Evolutionary conservation across 2,329 filamentous ascomycete genomes (phyloP).

Genomic region (Dactylella cylindrospora): DNA sequence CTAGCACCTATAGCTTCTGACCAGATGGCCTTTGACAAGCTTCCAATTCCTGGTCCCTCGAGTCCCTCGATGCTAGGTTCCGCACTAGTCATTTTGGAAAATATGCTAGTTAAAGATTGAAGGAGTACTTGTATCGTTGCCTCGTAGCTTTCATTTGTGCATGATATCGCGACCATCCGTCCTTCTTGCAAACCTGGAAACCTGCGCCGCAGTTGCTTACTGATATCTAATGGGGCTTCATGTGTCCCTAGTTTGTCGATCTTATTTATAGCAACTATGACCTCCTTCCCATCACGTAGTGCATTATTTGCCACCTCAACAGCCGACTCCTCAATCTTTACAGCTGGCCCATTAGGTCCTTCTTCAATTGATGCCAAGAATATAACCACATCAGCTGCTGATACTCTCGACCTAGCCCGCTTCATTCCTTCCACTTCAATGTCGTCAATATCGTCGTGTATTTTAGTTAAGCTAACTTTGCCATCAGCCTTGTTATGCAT

Average conservation of each 20-base stretch:
- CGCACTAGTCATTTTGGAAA: constrained; percentile 67
- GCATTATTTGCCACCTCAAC: constrained; percentile 56
- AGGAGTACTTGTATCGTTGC: constrained; percentile 62
- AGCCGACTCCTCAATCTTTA: constrained; percentile 46
- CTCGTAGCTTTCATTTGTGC: constrained; percentile 20
- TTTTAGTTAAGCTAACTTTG: constrained; percentile 44
- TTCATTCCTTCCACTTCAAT: constrained; percentile 90
- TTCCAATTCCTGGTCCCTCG: constrained; percentile 51
- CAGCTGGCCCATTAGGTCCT: constrained; percentile 49
- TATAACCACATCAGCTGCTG: constrained; percentile 81
- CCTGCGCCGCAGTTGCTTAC: neutral
- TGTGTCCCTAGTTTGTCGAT: constrained; percentile 54
- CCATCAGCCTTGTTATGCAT: constrained; percentile 51
- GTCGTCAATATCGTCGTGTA: constrained; percentile 61
- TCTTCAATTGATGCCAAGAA: constrained; percentile 74
- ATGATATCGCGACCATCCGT: constrained; percentile 35
- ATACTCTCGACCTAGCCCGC: constrained; percentile 75
- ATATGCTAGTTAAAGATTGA: constrained; percentile 65
- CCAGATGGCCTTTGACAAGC: constrained; percentile 66
- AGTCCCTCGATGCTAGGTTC: constrained; percentile 52
- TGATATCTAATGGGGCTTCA: neutral
- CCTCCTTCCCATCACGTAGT: constrained; percentile 57
- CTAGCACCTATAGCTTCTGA: constrained; percentile 87
- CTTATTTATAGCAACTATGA: constrained; percentile 66
- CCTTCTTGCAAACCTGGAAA: constrained; percentile 12